phyloP scores from a whole-genome alignment of 495 filamentous ascomycete species.

The Aspergillus sclerotiicarbonarius region DNA sequence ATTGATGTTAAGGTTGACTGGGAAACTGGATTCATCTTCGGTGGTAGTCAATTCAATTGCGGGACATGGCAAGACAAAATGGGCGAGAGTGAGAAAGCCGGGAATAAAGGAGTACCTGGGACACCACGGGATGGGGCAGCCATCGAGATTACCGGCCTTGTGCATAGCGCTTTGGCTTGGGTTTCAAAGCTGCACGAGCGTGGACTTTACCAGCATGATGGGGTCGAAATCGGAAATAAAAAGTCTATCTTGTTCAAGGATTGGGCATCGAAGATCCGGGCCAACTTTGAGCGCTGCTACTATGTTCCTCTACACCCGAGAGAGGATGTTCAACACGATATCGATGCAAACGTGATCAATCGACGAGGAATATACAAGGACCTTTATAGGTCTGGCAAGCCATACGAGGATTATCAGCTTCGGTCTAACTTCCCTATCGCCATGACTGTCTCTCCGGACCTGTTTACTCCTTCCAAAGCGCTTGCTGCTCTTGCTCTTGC shows the following conservation, averaged over 20 bases:
- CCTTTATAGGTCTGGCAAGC: constrained; percentile 85
- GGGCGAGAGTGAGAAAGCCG: constrained; percentile 92
- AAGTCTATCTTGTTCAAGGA: constrained; percentile 67
- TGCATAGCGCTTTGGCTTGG: constrained; percentile 88
- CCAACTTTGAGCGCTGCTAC: constrained; percentile 87
- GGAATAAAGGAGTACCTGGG: constrained; percentile 90
- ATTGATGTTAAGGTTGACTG: constrained; percentile 89
- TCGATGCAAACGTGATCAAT: constrained; percentile 76
- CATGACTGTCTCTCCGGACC: constrained; percentile 87
- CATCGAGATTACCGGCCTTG: constrained; percentile 88
- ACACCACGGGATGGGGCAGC: constrained; percentile 95
- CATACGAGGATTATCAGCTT: constrained; percentile 96
- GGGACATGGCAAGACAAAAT: constrained; percentile 99
- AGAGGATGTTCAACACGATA: constrained; percentile 72
- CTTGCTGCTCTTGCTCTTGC: constrained; percentile 73
- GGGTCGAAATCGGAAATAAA: constrained; percentile 59
- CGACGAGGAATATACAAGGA: constrained; percentile 98
- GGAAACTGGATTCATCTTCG: constrained; percentile 88
- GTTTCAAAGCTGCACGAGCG: constrained; percentile 60
- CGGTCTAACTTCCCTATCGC: constrained; percentile 92
- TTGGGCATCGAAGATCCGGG: constrained; percentile 80
- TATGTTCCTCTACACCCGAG: constrained; percentile 68
- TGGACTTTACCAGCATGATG: constrained; percentile 66
- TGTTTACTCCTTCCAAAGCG: constrained; percentile 77
- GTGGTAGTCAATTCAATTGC: constrained; percentile 91